Percentiles rank a stretch among this genome's conserved stretches.
Evolutionary conservation across 371 early-diverging fungal species (phyloP).

Genomic region (Mortierella sp.): DNA sequence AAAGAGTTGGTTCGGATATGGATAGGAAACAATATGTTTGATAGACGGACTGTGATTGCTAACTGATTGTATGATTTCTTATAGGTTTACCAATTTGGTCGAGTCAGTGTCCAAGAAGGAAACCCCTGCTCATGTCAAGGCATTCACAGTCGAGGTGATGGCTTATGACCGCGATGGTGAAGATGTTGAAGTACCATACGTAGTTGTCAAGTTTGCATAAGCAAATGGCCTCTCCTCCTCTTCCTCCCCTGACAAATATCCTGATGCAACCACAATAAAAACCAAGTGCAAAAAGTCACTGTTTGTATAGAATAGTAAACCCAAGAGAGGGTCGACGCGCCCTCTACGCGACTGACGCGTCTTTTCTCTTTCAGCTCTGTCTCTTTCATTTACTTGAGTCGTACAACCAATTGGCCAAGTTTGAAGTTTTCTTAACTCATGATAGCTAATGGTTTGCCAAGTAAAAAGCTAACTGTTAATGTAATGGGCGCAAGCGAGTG

Average conservation of each 20-base stretch:
- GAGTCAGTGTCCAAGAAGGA: slow-evolving; percentile 91
- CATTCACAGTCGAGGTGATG: slow-evolving; percentile 88
- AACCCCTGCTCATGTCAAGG: slow-evolving; percentile 84
- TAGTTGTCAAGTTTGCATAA: slow-evolving; percentile 52
- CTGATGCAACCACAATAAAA: background rate
- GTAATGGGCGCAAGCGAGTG: no score
- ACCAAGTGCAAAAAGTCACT: background rate
- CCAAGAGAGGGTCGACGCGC: no score
- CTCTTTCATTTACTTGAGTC: no score
- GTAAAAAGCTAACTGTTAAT: no score
- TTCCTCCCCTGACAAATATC: background rate
- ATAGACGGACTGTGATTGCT: no score
- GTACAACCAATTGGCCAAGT: no score
- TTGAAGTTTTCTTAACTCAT: no score
- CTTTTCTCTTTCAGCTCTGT: no score
- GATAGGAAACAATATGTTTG: background rate
- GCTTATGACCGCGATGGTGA: slow-evolving; percentile 91
- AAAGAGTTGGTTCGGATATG: background rate
- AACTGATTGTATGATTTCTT: background rate
- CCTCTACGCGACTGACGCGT: no score
- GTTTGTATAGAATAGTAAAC: no score
- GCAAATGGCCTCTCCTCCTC: background rate
- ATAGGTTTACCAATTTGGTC: slow-evolving; percentile 79
- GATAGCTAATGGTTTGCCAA: no score
- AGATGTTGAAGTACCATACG: slow-evolving; percentile 84